A percentile compares a stretch with the other conserved stretches of the same genome.
These are phyloP conservation scores for Epipyxis sp. DNA, from an alignment of 108 stramenopile genomes.

Conservation along the genomic window DNA sequence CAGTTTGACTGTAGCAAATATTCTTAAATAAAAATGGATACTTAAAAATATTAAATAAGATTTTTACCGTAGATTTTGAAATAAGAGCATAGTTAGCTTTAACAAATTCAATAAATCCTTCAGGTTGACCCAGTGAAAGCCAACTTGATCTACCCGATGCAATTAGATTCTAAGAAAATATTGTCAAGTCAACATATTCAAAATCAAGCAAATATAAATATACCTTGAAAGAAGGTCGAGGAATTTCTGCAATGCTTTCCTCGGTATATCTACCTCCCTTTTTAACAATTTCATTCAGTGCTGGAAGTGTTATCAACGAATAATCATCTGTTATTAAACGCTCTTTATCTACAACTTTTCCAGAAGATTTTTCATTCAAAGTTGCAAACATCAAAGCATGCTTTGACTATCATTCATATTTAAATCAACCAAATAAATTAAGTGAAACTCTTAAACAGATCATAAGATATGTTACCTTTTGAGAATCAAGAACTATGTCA, in stretches of 20 bases:
- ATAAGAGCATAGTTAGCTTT: neutral
- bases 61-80: neutral
- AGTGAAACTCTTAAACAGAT: too few species aligned
- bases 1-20: neutral
- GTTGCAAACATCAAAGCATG: too few species aligned
- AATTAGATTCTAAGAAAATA: neutral
- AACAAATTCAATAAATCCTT: neutral
- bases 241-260: neutral
- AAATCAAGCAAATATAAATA: neutral
- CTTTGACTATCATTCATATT: too few species aligned
- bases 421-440: too few species aligned
- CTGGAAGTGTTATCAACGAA: neutral
- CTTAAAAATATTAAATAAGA: neutral
- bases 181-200: neutral
- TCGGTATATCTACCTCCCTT: constrained; percentile 11
- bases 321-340: neutral
- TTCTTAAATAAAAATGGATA: neutral
- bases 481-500: constrained; percentile 7
- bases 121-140: neutral
- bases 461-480: too few species aligned
- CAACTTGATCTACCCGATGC: neutral
- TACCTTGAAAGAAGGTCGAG: constrained; percentile 7
- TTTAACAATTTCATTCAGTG: constrained; percentile 9
- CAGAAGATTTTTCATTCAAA: too few species aligned
- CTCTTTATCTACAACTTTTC: too few species aligned